Percentiles rank a stretch among this genome's conserved stretches.
These are phyloP conservation scores for Astraeus odoratus DNA, from an alignment of 768 basidiomycete genomes.

Conservation along the genomic window DNA sequence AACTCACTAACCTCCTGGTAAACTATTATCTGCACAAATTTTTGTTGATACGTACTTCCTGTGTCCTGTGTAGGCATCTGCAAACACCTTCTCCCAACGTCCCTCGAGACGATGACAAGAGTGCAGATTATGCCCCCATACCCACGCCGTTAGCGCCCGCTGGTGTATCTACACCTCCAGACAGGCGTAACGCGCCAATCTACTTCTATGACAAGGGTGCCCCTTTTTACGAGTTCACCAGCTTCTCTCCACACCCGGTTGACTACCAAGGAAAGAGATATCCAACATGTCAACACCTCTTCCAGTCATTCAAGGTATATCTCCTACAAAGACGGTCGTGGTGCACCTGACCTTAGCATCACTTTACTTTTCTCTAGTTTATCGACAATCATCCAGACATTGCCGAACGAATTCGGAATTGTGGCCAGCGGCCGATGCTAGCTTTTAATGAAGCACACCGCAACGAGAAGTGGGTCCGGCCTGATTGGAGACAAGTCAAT, in stretches of 20 bases:
- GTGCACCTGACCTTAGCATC: not conserved
- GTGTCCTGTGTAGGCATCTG: too few species aligned
- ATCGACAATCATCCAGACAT: constrained; percentile 51
- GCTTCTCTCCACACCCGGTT: constrained; percentile 64
- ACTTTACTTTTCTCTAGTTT: constrained; percentile 48
- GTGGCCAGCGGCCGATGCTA: constrained; percentile 52
- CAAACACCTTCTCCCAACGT: constrained; percentile 9
- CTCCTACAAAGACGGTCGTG: not conserved
- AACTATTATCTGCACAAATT: constrained; percentile 4
- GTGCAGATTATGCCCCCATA: constrained; percentile 25
- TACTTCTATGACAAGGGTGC: constrained; percentile 60
- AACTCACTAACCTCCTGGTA: constrained; percentile 6
- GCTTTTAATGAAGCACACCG: constrained; percentile 66
- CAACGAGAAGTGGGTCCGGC: constrained; percentile 51
- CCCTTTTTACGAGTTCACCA: constrained; percentile 67
- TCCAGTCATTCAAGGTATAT: constrained; percentile 64
- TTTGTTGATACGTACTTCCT: too few species aligned
- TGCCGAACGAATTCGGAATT: constrained; percentile 63
- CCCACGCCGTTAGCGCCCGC: constrained; percentile 24
- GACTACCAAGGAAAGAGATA: constrained; percentile 56
- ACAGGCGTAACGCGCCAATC: constrained; percentile 34
- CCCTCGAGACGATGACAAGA: constrained; percentile 5
- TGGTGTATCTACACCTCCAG: constrained; percentile 24
- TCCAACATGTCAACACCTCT: constrained; percentile 72
- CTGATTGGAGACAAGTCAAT: constrained; percentile 65